A percentile compares a stretch with the other conserved stretches of the same genome.
Evolutionary conservation across 768 basidiomycete genomes (phyloP).

Genomic region (Suillus placidus): DNA sequence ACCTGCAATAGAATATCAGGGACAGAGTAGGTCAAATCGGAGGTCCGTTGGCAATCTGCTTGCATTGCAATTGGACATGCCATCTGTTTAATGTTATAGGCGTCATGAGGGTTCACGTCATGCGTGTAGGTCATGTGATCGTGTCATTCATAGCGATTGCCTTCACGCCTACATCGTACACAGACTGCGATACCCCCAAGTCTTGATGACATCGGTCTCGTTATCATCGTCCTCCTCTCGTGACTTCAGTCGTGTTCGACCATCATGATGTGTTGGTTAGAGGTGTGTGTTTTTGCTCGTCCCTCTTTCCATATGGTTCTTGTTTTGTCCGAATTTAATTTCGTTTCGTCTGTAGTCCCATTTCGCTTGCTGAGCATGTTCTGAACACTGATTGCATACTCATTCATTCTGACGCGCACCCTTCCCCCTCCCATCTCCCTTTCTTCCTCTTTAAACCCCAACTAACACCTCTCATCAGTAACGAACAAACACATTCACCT

Average conservation of each 20-base stretch:
- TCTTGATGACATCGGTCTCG: too few relatives aligned
- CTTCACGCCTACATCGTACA: too few relatives aligned
- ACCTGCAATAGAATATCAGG: too few relatives aligned
- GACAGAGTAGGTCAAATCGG: too few relatives aligned
- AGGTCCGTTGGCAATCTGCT: not conserved
- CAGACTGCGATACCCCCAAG: conserved; percentile 73
- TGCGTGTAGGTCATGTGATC: too few relatives aligned
- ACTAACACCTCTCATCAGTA: not conserved
- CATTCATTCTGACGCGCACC: not conserved
- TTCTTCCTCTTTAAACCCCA: not conserved
- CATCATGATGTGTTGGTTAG: conserved; percentile 69
- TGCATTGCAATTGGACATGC: not conserved
- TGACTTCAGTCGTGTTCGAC: conserved; percentile 58
- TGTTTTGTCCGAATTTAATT: not conserved
- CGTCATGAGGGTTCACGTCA: too few relatives aligned
- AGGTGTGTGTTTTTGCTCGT: conserved; percentile 45
- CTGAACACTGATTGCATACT: not conserved
- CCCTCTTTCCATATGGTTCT: not conserved
- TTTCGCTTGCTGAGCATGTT: not conserved
- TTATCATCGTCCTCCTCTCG: conserved; percentile 59
- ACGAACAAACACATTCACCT: not conserved
- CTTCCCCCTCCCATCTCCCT: not conserved
- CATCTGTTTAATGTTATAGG: too few relatives aligned
- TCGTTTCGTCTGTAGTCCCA: not conserved
- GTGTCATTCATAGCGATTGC: too few relatives aligned